Evolutionary conservation across 2,329 filamentous ascomycete species (phyloP).

Genomic region (Hymenoscyphus fructigenus): DNA sequence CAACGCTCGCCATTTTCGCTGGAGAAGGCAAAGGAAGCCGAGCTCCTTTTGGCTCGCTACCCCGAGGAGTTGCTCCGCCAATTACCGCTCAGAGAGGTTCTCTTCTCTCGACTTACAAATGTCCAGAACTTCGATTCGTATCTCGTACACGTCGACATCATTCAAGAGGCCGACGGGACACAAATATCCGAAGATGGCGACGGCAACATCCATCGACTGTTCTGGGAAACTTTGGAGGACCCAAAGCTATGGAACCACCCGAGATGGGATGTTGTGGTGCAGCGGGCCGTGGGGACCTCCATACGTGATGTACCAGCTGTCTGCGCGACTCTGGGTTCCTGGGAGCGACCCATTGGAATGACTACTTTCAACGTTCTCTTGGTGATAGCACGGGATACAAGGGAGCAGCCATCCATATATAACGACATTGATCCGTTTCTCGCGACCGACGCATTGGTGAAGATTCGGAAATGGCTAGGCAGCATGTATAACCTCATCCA

Average conservation of each 20-base stretch:
- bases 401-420: slow-evolving; percentile 1
- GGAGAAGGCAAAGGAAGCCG: slow-evolving; percentile 12
- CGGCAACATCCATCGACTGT: slow-evolving; percentile 11
- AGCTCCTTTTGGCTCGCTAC: slow-evolving; percentile 11
- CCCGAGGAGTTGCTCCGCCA: slow-evolving; percentile 12
- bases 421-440: slow-evolving; percentile 11
- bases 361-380: slow-evolving; percentile 10
- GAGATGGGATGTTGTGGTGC: neutral
- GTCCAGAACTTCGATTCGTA: neutral
- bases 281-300: neutral
- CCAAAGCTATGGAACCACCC: slow-evolving; percentile 8
- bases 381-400: slow-evolving; percentile 12
- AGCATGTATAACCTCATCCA: neutral
- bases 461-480: slow-evolving; percentile 8
- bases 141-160: neutral
- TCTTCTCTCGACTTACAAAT: neutral
- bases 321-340: neutral
- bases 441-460: slow-evolving; percentile 6
- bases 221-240: slow-evolving; percentile 14
- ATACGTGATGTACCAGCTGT: neutral
- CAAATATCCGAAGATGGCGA: neutral
- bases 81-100: slow-evolving; percentile 7
- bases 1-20: slow-evolving; percentile 12
- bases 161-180: neutral
- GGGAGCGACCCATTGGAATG: slow-evolving; percentile 2